phyloP scores from a whole-genome alignment of 176 grass and related monocot genomes.

The Thalia dealbata region DNA sequence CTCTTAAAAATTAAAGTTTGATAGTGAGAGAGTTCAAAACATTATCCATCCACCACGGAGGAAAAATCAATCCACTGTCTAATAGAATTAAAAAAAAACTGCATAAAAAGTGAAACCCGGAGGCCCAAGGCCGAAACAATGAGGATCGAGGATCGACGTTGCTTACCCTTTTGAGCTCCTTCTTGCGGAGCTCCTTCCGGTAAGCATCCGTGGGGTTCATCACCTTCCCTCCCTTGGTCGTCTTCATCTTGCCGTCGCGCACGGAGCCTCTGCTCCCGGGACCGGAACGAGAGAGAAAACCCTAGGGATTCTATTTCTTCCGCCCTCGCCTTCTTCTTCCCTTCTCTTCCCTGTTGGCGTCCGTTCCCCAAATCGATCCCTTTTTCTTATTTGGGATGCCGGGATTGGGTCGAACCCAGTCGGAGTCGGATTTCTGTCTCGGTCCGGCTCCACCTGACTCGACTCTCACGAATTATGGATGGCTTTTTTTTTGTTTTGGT shows the following conservation, averaged over 20 bases:
- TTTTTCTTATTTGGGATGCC: no score
- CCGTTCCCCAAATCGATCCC: no score
- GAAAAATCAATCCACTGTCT: neutral
- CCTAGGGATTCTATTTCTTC: neutral
- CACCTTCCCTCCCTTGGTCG: slow-evolving; percentile 90
- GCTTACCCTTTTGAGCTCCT: slow-evolving; percentile 91
- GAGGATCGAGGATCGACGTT: neutral
- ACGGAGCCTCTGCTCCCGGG: neutral
- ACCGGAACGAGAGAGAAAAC: neutral
- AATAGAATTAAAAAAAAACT: neutral
- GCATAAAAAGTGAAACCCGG: neutral
- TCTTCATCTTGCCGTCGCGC: slow-evolving; percentile 62
- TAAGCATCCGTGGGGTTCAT: slow-evolving; percentile 98
- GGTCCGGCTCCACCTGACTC: neutral
- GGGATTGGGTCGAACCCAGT: no score
- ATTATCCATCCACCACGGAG: neutral
- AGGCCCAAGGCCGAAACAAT: neutral
- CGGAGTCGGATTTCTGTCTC: slow-evolving; percentile 10
- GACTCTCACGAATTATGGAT: no score
- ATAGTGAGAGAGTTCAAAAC: no score
- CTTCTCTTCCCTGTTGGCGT: no score
- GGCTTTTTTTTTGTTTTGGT: no score
- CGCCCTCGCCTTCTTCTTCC: no score
- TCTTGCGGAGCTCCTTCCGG: slow-evolving; percentile 90
- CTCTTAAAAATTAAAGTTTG: no score